Evolutionary conservation across 2,329 filamentous ascomycete genomes (phyloP), one percentile per base, ranked within the genome.

Genomic region (Colletotrichum tropicale): DNA sequence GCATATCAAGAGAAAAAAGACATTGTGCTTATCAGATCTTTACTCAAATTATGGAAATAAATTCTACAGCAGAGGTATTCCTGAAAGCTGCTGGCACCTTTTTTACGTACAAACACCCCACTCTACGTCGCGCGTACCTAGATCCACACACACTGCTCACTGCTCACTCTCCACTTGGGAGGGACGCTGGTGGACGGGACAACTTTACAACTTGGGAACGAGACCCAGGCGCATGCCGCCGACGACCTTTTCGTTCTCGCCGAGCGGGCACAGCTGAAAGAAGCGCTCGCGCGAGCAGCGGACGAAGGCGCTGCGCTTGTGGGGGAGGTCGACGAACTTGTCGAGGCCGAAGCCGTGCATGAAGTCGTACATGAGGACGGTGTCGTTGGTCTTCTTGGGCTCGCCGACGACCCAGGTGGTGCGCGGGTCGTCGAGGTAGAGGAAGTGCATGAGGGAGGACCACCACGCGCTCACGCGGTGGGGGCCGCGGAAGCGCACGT

Each of bases 311-410:
- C 92, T 93, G 32, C 94, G 89, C 87, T 95, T 95, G 79, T 94
- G 91, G 6, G 93, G 92, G 77, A 95, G 84, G 78, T 95, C 94
- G 77, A 95, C 90, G 76, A 94, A 91, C 84, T 94, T 94, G 79
- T 94, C 92, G 48, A 95, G 87, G 8, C 91, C 91, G 79, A 95
- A 93, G 2, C 94, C 94, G 79, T 95, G 93, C 66, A 93, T 91
- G 70, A 94, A 90, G 79, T 96, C 94, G 82, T 96, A 96, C 76
- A 92, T 91, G 74, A 96, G 86, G 16, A 96, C 92, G 0, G 91
- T 93, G 32, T 87, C 89, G 80, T 94, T 94, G 6, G 92, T 94
- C 74, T 90, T 91, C 82, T 94, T 93, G 38, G 94, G 94, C 86
- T 96, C 94, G 76, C 93, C 93, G 9, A 92, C 89, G 10, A 92